Base-by-base conservation (phyloP, 2,329 filamentous ascomycete species). In the Colletotrichum zoysiae region DNA sequence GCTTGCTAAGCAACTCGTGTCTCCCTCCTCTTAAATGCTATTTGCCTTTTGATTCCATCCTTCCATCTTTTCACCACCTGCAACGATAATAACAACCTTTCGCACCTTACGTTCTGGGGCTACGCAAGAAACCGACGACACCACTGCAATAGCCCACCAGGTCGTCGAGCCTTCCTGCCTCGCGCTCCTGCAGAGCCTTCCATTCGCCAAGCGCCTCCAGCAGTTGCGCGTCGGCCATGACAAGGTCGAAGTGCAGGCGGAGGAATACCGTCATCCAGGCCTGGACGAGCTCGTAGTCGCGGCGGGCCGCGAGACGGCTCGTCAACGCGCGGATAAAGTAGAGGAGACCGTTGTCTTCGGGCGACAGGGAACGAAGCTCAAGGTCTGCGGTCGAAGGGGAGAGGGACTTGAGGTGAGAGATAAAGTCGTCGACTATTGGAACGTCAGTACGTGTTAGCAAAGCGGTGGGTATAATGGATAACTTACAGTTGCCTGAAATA, bases 191-290 rank as follows among this genome's bases (percentile, higher is more conserved):
- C 77, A 92, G 89, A 38, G 81, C 82, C 80, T 91, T 91, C 93
- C 94, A 98, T 76, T 88, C 86, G 64, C 82, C 81, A 72, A 98
- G 82, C 58, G 88, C 89, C 1, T 81, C 83, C 57, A 90, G 85
- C 18, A 95, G 80, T 40, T 80, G 77, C 74, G 84, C 82, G 80
- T 78, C 88, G 78, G 83, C 86, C 82, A 84, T 84, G 53, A 88
- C 81, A 48, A 86, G 74, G 74, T 90, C 88, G 74, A 88, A 88
- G 81, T 98, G 95, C 51, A 97, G 84, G 59, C 91, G 89, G 71
- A 99, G 80, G 78, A 98, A 97, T 1, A 98, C 95, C 2, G 92
- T 91, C 95, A 99, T 98, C 95, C 96, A 99, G 0, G 95, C 94
- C 81, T 98, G 95, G 20, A 94, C 93, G 50, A 99, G 87, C 82